Conservation (phyloP, 768 basidiomycete genomes). For the Russula olivacea region DNA sequence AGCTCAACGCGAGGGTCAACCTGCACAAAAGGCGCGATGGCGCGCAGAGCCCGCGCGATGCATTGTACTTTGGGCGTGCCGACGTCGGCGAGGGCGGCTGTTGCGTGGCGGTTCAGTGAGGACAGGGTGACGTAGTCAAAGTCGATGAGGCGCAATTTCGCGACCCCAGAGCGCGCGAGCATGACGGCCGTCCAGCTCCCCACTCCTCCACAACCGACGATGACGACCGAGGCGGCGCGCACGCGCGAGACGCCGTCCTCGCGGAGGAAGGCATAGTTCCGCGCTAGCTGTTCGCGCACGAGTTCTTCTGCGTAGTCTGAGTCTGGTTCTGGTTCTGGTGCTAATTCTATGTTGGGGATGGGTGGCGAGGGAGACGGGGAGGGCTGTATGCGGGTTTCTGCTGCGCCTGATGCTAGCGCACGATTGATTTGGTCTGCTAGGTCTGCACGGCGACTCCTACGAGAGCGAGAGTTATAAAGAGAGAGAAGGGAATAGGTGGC, state of each 20-base stretch:
- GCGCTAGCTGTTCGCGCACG: conserved; percentile 81
- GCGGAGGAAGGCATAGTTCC: conserved; percentile 94
- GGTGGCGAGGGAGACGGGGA: neutral
- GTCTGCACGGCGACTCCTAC: conserved; percentile 43
- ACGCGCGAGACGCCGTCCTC: conserved; percentile 82
- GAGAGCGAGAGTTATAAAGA: conserved; percentile 49
- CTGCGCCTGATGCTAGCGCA: conserved; percentile 35
- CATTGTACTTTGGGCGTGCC: conserved; percentile 87
- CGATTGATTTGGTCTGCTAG: conserved; percentile 53
- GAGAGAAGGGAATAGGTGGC: conserved; percentile 56
- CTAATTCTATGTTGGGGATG: neutral
- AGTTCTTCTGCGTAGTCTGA: conserved; percentile 67
- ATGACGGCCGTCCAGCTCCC: conserved; percentile 95
- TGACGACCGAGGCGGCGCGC: conserved; percentile 66
- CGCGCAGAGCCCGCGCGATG: conserved; percentile 59
- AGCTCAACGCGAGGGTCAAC: conserved; percentile 80
- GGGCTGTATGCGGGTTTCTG: conserved; percentile 1
- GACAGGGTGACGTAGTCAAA: conserved; percentile 96
- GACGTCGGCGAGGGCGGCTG: conserved; percentile 82
- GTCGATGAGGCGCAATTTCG: conserved; percentile 76
- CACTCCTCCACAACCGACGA: conserved; percentile 95
- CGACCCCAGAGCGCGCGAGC: conserved; percentile 84
- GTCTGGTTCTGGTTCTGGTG: neutral
- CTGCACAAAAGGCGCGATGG: conserved; percentile 80
- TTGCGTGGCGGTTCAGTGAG: conserved; percentile 91